Percentiles rank a stretch among this genome's conserved stretches.
phyloP scores from a whole-genome alignment of 345 rosid genomes.

The Acer campestre region DNA sequence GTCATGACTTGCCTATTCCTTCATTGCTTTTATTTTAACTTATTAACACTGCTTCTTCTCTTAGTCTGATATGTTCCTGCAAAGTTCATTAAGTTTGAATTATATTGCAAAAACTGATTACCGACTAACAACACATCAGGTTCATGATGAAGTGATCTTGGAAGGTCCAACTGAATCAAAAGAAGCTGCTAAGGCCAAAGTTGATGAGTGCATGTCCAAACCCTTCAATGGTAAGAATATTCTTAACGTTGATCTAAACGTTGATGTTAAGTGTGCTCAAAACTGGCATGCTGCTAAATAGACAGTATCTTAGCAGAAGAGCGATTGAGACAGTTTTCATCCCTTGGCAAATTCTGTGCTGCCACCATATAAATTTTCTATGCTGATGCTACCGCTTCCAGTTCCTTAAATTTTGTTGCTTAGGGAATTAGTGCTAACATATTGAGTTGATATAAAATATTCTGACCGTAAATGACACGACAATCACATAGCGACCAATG shows the following conservation, averaged over 20 bases:
- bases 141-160: conserved; percentile 95
- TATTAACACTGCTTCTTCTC: not conserved
- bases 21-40: not conserved
- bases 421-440: not conserved
- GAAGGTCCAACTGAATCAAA: conserved; percentile 94
- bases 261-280: conserved; percentile 90
- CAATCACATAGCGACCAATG: too few relatives aligned
- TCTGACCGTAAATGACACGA: too few relatives aligned
- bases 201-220: conserved; percentile 84
- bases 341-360: not conserved
- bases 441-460: not conserved
- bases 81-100: not conserved
- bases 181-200: conserved; percentile 75
- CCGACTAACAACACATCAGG: conserved; percentile 43
- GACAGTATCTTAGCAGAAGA: conserved; percentile 16
- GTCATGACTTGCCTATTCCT: not conserved
- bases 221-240: conserved; percentile 76
- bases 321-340: not conserved
- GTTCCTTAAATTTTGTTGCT: too few relatives aligned
- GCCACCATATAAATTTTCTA: not conserved
- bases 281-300: conserved; percentile 93
- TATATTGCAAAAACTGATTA: conserved; percentile 13
- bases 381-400: not conserved
- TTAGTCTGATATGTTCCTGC: not conserved
- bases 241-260: conserved; percentile 75